Evolutionary conservation across 768 basidiomycete genomes (phyloP).

Genomic region (Agrocybe praecox): DNA sequence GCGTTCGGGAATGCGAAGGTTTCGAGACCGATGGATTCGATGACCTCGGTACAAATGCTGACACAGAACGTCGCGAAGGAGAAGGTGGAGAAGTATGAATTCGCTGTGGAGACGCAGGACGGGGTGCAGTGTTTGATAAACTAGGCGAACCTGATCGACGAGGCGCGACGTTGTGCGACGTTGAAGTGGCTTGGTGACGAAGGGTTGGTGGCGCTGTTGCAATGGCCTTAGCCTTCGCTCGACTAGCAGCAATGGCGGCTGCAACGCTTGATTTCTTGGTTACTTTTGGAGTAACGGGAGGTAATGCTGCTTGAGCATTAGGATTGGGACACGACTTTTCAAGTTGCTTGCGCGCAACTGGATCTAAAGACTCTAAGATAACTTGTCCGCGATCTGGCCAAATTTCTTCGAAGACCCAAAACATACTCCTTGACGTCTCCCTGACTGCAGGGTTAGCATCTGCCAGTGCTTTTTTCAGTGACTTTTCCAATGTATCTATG

Average conservation of each 20-base stretch:
- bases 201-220: slow-evolving; percentile 80
- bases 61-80: slow-evolving; percentile 43
- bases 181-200: slow-evolving; percentile 81
- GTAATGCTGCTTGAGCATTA: slow-evolving; percentile 37
- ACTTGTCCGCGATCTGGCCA: slow-evolving; percentile 73
- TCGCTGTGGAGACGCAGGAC: slow-evolving; percentile 51
- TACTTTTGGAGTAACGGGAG: slow-evolving; percentile 54
- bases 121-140: slow-evolving; percentile 34
- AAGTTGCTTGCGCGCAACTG: slow-evolving; percentile 73
- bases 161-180: slow-evolving; percentile 53
- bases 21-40: slow-evolving; percentile 35
- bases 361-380: slow-evolving; percentile 71
- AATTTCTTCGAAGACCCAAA: slow-evolving; percentile 78
- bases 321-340: slow-evolving; percentile 83
- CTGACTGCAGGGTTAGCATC: slow-evolving; percentile 84
- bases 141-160: slow-evolving; percentile 47
- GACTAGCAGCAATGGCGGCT: slow-evolving; percentile 87
- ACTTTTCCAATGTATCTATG: slow-evolving; percentile 73
- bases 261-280: slow-evolving; percentile 82
- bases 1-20: slow-evolving; percentile 39
- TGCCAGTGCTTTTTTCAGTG: slow-evolving; percentile 67
- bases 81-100: slow-evolving; percentile 51
- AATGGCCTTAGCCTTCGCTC: slow-evolving; percentile 85
- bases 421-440: slow-evolving; percentile 70
- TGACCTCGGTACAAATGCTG: slow-evolving; percentile 44